phyloP scores from a whole-genome alignment of 768 basidiomycete genomes.

The Mycena metata region DNA sequence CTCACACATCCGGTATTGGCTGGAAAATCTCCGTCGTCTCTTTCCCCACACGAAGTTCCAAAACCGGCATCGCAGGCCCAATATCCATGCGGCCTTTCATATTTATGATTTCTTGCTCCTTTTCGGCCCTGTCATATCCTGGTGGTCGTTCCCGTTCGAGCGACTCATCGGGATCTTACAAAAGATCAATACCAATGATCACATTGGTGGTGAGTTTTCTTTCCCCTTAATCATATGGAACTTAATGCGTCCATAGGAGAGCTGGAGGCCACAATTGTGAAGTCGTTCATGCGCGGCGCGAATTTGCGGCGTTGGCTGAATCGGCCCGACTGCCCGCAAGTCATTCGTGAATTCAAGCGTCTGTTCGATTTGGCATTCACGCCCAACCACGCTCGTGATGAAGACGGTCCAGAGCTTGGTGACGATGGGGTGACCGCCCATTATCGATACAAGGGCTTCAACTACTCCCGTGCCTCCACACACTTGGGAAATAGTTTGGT shows the following conservation, averaged over 20 bases:
- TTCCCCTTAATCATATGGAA: too few relatives aligned
- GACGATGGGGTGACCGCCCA: not conserved
- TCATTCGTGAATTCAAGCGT: not conserved
- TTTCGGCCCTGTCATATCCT: conserved; percentile 52
- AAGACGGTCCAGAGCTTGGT: not conserved
- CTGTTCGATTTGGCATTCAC: conserved; percentile 10
- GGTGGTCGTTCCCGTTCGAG: conserved; percentile 59
- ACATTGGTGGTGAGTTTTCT: conserved; percentile 39
- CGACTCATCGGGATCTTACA: conserved; percentile 53
- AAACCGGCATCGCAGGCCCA: not conserved
- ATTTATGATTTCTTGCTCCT: conserved; percentile 50
- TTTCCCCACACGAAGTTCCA: conserved; percentile 39
- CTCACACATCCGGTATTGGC: conserved; percentile 39
- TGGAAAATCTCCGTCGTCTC: conserved; percentile 38
- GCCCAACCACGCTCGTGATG: not conserved
- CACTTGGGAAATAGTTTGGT: not conserved
- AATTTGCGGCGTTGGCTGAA: not conserved
- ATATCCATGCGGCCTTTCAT: conserved; percentile 43
- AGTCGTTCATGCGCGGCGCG: conserved; percentile 16
- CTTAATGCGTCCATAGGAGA: conserved; percentile 13
- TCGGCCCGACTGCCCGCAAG: not conserved
- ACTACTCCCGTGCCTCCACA: conserved; percentile 7
- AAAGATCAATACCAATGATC: conserved; percentile 48
- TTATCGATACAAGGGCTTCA: not conserved
- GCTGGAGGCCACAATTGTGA: conserved; percentile 27